Base-by-base conservation (phyloP, 768 basidiomycete genomes). In the Mrakia frigida region DNA sequence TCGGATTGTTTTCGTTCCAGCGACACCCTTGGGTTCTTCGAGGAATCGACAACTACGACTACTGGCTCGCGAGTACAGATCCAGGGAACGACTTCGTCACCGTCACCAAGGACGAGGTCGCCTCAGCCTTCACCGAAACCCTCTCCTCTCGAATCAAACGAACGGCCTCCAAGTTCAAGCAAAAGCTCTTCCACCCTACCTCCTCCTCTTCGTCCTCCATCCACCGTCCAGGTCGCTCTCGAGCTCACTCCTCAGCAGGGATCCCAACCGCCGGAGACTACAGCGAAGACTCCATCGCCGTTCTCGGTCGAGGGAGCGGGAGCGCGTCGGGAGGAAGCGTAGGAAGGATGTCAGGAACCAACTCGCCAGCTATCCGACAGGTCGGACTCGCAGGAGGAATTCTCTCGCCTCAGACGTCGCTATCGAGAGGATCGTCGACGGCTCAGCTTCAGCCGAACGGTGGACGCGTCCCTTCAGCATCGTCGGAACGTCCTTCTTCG, bases 91-190 rank as follows among this genome's bases (percentile, higher is more conserved):
- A 84, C 63, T 85, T 85, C 52, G 86, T 89, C 69, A 84, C 86
- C 61, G 89, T 96, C 33, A 90, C 92, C 0, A 87, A 88, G n/a
- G 87, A 88, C 63, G 95, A 97, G 78, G 89, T 92, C 4, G 87
- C 87, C 25, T 88, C 88, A 41, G 94, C 85, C 37, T 81, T 84
- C 39, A 84, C 81, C 56, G 80, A 80, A 14, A 78, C 80, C 5
- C 81, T 83, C 74, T 76, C 80, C 7, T 80, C 82, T 37, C 80
- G 81, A 39, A 76, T 85, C 72, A 79, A 80, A 46, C 73, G 53
- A 80, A 82, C 74, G 80, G 83, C 43, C 78, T 83, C 78, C 78
- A 81, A 71, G 75, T 59, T 77, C 70, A 75, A 73, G 65, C 68
- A 60, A 25, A 75, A 65, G 69, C 74, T 77, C 52, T 79, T 72